Evolutionary conservation across 2,329 filamentous ascomycete species (phyloP).

Genomic region (Clarireedia hainanense): DNA sequence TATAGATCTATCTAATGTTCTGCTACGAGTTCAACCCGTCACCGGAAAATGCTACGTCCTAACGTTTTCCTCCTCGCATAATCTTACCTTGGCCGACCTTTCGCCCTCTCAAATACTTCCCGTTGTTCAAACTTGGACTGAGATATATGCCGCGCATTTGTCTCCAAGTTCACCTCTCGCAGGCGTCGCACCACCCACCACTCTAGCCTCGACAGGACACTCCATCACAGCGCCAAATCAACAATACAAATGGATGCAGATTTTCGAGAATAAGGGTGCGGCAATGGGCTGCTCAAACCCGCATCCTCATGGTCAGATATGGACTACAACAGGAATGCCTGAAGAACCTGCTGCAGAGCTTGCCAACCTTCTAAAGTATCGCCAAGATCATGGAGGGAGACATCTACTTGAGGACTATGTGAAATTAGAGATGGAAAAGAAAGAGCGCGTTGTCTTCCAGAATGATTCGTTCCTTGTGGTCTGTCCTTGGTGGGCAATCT

Average conservation of each 20-base stretch:
- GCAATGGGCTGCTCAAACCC: conserved; percentile 99
- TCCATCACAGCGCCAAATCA: conserved; percentile 50
- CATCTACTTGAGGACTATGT: conserved; percentile 79
- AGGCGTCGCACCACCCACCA: conserved; percentile 35
- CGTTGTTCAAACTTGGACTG: conserved; percentile 83
- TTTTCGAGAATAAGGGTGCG: conserved; percentile 97
- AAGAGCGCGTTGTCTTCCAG: conserved; percentile 80
- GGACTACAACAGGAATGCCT: conserved; percentile 85
- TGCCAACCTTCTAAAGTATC: conserved; percentile 70
- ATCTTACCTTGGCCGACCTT: conserved; percentile 90
- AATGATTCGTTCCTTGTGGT: conserved; percentile 80
- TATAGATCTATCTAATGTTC: conserved; percentile 61
- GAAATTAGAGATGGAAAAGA: conserved; percentile 69
- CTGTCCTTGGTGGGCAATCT: conserved; percentile 96
- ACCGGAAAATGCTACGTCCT: conserved; percentile 96
- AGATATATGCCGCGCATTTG: conserved; percentile 77
- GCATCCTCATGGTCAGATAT: conserved; percentile 93
- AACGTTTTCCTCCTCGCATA: conserved; percentile 85
- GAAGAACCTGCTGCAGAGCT: conserved; percentile 83
- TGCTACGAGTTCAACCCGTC: conserved; percentile 77
- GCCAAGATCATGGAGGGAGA: conserved; percentile 58
- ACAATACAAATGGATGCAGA: conserved; percentile 95
- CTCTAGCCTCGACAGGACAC: conserved; percentile 33
- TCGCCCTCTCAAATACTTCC: conserved; percentile 66
- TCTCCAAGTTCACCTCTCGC: conserved; percentile 59